Evolutionary conservation across 2,329 filamentous ascomycete genomes (phyloP).

Genomic region (Ciborinia camelliae): DNA sequence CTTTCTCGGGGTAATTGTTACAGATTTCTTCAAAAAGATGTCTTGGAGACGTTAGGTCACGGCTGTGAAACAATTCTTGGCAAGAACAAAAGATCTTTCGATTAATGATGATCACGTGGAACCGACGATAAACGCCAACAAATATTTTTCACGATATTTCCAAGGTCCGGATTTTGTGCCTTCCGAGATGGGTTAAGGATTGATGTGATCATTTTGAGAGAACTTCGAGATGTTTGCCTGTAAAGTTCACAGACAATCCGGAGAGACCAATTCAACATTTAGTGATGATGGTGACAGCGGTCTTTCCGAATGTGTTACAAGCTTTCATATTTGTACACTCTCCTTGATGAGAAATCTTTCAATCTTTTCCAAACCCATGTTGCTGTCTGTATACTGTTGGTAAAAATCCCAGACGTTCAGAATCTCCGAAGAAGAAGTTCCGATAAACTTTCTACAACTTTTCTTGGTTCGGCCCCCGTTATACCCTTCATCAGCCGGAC

Average conservation of each 20-base stretch:
- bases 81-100: not conserved
- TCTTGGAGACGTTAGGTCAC: constrained; percentile 11
- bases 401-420: not conserved
- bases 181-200: not conserved
- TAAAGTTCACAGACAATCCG: not conserved
- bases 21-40: constrained; percentile 6
- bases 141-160: not conserved
- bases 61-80: not conserved
- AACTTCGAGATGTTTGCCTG: not conserved
- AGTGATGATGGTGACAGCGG: not conserved
- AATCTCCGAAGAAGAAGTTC: not conserved
- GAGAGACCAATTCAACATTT: not conserved
- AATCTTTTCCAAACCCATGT: not conserved
- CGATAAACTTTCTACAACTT: not conserved
- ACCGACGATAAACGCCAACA: not conserved
- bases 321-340: not conserved
- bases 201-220: not conserved
- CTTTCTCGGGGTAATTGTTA: constrained; percentile 14
- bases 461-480: too few relatives aligned
- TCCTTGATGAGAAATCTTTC: not conserved
- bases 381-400: not conserved
- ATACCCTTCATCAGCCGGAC: constrained; percentile 7
- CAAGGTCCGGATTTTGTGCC: not conserved
- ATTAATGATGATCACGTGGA: constrained; percentile 2
- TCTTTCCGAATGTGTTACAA: not conserved